Evolutionary conservation across 1,139 yeast genomes (phyloP), one percentile per base, ranked within the genome.

Genomic region (Debaryomycetaceae sp.): DNA sequence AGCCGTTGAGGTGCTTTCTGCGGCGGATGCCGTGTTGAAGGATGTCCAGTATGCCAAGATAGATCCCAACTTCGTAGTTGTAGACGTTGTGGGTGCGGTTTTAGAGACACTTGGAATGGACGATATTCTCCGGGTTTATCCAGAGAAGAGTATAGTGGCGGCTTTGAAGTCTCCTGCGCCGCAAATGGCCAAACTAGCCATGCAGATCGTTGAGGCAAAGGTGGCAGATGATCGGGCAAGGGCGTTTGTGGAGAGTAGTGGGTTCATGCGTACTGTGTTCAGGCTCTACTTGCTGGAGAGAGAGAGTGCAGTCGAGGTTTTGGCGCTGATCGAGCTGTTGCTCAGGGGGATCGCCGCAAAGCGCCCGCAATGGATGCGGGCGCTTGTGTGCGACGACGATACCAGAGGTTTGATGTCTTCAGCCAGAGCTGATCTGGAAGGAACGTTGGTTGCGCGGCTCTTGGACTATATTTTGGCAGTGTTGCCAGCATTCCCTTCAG

Each of bases 71-170:
- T 44, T 44, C 5, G 41, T 41, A 5, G 41, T 60, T 3, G 41
- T 63, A 4, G 51, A 47, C 6, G 49, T 66, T 11, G 50, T 62
- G 24, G 59, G 55, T 28, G 45, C 51, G 6, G 36, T 67, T 1
- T 42, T 67, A 16, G 30, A 48, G 6, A 41, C 40, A 17, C 37
- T 61, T 16, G 40, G 50, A 2, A 55, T 59, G 37, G 39, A 42
- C 4, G 45, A 51, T 5, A 49, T 65, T 16, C 35, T 57, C 22
- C 31, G 38, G 11, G 41, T 51, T 26, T 66, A 60, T 36, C 55
- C 67, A 0, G 30, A 33, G 5, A 56, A 58, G 6, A 51, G 50
- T 31, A 59, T 66, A 4, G 31, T 53, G n/a, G 32, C 26, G 9
- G 35, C 41, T 5, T 16, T 35, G 6, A 19, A 17, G 19, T 39